Percentiles rank a stretch among this genome's conserved stretches.
Evolutionary conservation across 768 basidiomycete genomes (phyloP).

Genomic region (Pisolithus orientalis): DNA sequence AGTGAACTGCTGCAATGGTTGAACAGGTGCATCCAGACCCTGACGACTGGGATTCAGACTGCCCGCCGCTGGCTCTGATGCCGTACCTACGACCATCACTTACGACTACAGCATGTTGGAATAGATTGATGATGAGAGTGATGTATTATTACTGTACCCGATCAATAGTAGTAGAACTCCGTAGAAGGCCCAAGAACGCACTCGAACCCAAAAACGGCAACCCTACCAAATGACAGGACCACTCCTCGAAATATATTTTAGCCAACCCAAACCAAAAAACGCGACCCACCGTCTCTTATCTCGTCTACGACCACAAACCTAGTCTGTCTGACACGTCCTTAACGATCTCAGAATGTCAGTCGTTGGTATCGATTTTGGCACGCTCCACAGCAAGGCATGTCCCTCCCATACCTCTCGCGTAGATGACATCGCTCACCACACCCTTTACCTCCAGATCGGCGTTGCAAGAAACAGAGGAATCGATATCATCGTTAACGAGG

Average conservation of each 20-base stretch:
- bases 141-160: not conserved
- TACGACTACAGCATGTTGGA: not conserved
- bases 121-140: not conserved
- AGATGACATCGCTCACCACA: not conserved
- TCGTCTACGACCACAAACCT: not conserved
- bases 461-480: constrained; percentile 94
- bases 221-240: constrained; percentile 14
- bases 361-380: constrained; percentile 92
- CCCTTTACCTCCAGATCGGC: constrained; percentile 59
- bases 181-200: constrained; percentile 21
- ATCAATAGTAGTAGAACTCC: constrained; percentile 13
- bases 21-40: not conserved
- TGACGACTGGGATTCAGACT: not conserved
- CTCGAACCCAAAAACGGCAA: constrained; percentile 14
- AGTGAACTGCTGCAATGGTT: not conserved
- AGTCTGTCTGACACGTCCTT: not conserved
- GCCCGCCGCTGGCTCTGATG: not conserved
- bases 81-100: not conserved
- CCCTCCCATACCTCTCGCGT: not conserved
- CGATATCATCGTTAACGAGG: constrained; percentile 98
- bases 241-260: constrained; percentile 4
- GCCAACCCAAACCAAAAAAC: constrained; percentile 5
- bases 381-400: constrained; percentile 79
- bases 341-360: constrained; percentile 62
- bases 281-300: not conserved